Evolutionary conservation across 2,329 filamentous ascomycete genomes (phyloP).

Genomic region (Colletotrichum viniferum): DNA sequence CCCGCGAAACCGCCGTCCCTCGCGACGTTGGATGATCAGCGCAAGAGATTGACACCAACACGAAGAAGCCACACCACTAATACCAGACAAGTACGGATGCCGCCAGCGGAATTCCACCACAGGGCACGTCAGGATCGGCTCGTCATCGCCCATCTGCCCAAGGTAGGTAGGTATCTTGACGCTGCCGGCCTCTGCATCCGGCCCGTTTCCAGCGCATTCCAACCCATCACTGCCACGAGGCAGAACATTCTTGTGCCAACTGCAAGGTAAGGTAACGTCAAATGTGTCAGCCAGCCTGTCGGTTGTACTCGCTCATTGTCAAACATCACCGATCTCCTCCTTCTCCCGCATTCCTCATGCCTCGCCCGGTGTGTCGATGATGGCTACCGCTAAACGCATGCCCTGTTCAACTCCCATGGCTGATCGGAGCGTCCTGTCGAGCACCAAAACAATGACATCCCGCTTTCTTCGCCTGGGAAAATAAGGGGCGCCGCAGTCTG

Average conservation of each 20-base stretch:
- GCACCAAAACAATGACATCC: not conserved
- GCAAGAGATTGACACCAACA: not conserved
- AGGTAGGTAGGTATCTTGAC: not conserved
- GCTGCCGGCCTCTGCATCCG: not conserved
- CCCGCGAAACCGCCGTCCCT: not conserved
- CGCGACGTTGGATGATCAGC: not conserved
- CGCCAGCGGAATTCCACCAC: slow-evolving; percentile 5
- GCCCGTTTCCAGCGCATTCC: slow-evolving; percentile 14
- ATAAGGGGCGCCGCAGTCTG: not conserved
- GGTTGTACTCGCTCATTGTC: not conserved
- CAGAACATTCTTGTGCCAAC: not conserved
- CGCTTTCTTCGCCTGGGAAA: not conserved
- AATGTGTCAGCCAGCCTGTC: slow-evolving; percentile 2
- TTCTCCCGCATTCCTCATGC: not conserved
- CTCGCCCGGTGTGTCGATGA: not conserved
- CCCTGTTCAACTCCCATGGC: not conserved
- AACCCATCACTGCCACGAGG: slow-evolving; percentile 6
- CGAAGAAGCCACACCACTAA: not conserved
- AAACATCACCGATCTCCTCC: not conserved
- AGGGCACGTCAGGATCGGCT: not conserved
- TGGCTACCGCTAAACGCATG: not conserved
- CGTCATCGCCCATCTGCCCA: not conserved
- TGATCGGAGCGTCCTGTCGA: not conserved
- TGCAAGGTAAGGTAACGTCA: not conserved
- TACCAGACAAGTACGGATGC: not conserved